A percentile compares a stretch with the other conserved stretches of the same genome.
These are phyloP conservation scores for Exophiala viscosa DNA, from an alignment of 2,329 filamentous ascomycete genomes.

Conservation along the genomic window DNA sequence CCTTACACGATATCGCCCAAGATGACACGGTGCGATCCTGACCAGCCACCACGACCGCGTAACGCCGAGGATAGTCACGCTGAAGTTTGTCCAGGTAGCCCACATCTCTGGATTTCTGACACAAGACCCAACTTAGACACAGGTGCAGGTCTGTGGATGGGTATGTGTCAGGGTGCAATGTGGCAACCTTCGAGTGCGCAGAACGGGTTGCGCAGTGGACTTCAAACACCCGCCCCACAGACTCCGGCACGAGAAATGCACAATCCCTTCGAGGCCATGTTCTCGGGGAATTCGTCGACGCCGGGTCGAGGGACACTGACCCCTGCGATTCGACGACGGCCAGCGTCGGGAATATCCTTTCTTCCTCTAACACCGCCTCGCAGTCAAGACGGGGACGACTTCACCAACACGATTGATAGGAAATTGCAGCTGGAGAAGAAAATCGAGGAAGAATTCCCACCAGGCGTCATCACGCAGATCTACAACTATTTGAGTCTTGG, in stretches of 20 bases:
- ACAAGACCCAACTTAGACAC: slow-evolving; percentile 28
- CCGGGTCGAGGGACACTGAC: slow-evolving; percentile 25
- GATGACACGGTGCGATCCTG: slow-evolving; percentile 76
- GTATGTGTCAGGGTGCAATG: slow-evolving; percentile 28
- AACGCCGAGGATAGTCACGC: slow-evolving; percentile 45
- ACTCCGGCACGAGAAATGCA: slow-evolving; percentile 36
- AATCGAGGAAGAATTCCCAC: slow-evolving; percentile 67
- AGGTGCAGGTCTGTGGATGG: slow-evolving; percentile 31
- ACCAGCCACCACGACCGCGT: slow-evolving; percentile 57
- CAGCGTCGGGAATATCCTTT: slow-evolving; percentile 9
- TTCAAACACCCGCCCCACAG: slow-evolving; percentile 39
- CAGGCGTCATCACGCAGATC: slow-evolving; percentile 86
- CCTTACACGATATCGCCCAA: slow-evolving; percentile 79
- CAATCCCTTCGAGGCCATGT: slow-evolving; percentile 29
- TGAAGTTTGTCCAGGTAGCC: slow-evolving; percentile 47
- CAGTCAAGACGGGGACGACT: slow-evolving; percentile 44
- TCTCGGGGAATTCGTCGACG: slow-evolving; percentile 1
- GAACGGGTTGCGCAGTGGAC: slow-evolving; percentile 30
- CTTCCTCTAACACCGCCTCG: slow-evolving; percentile 42
- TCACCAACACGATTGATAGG: slow-evolving; percentile 29
- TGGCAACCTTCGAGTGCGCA: slow-evolving; percentile 27
- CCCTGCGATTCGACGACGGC: slow-evolving; percentile 27
- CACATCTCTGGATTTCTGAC: slow-evolving; percentile 24
- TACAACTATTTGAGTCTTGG: slow-evolving; percentile 95
- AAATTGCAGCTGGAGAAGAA: slow-evolving; percentile 40